These are phyloP conservation scores for Mucor piriformis DNA, from an alignment of 371 early-diverging fungal species.

Conservation along the genomic window DNA sequence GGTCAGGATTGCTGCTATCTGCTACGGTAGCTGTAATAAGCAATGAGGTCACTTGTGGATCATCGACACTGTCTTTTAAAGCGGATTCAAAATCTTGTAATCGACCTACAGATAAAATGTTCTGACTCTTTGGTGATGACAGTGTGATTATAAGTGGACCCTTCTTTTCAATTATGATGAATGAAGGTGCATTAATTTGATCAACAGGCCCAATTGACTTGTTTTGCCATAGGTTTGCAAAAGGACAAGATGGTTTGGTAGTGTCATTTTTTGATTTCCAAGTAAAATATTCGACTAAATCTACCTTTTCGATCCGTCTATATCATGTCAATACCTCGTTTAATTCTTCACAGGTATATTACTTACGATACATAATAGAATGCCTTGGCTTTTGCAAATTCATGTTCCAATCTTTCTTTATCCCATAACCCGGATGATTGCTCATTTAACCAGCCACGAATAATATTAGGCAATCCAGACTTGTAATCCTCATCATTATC, in stretches of 20 bases:
- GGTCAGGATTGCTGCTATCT: constrained; percentile 3
- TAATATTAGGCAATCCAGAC: constrained; percentile 47
- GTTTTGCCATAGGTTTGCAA: constrained; percentile 63
- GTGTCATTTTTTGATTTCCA: constrained; percentile 51
- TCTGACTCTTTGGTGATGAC: constrained; percentile 37
- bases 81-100: constrained; percentile 19
- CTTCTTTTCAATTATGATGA: constrained; percentile 24
- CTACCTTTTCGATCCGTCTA: constrained; percentile 53
- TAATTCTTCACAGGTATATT: background rate
- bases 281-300: constrained; percentile 44
- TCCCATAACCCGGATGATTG: constrained; percentile 43
- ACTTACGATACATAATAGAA: constrained; percentile 56
- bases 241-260: constrained; percentile 56
- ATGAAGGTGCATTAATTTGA: constrained; percentile 19
- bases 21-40: constrained; percentile 33
- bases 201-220: constrained; percentile 35
- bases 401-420: constrained; percentile 49
- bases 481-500: constrained; percentile 50
- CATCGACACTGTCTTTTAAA: constrained; percentile 10
- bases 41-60: constrained; percentile 28
- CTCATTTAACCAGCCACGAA: constrained; percentile 43
- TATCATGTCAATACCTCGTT: background rate
- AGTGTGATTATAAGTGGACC: constrained; percentile 34
- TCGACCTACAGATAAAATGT: constrained; percentile 30
- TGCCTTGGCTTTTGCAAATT: constrained; percentile 55